These are phyloP conservation scores for Thermothelomyces thermophilus DNA, from an alignment of 2,329 filamentous ascomycete genomes.

Conservation along the genomic window DNA sequence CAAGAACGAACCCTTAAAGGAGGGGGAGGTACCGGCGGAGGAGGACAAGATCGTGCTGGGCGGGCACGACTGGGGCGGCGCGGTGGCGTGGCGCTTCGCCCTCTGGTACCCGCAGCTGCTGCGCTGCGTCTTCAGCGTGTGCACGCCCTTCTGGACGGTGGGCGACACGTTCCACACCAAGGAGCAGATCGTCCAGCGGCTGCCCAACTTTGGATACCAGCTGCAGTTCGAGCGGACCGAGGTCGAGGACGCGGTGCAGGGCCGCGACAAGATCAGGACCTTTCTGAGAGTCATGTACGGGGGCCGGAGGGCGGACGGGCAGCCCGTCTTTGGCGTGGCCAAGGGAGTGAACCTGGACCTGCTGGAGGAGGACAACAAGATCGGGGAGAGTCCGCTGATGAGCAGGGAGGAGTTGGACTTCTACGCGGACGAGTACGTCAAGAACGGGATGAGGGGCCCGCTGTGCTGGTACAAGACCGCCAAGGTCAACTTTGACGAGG, in stretches of 20 bases:
- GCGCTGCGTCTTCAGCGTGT: constrained; percentile 69
- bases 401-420: constrained; percentile 65
- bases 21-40: neutral
- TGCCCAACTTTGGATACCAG: constrained; percentile 78
- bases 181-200: constrained; percentile 42
- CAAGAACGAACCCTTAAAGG: constrained; percentile 50
- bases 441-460: constrained; percentile 68
- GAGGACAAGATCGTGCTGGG: constrained; percentile 75
- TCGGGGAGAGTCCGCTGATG: constrained; percentile 54
- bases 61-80: constrained; percentile 90
- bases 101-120: constrained; percentile 68
- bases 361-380: constrained; percentile 54
- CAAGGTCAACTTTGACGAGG: constrained; percentile 70
- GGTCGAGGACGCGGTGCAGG: constrained; percentile 52
- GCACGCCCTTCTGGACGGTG: constrained; percentile 65
- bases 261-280: constrained; percentile 56
- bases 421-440: constrained; percentile 67
- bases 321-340: constrained; percentile 50
- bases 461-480: constrained; percentile 83
- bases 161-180: constrained; percentile 45
- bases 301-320: constrained; percentile 47
- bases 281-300: constrained; percentile 70
- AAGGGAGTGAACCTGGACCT: constrained; percentile 48
- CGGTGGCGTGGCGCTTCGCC: constrained; percentile 66
- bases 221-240: constrained; percentile 67